Conservation (phyloP, 177 flowering plant genomes). For the Vitis hybrid region DNA sequence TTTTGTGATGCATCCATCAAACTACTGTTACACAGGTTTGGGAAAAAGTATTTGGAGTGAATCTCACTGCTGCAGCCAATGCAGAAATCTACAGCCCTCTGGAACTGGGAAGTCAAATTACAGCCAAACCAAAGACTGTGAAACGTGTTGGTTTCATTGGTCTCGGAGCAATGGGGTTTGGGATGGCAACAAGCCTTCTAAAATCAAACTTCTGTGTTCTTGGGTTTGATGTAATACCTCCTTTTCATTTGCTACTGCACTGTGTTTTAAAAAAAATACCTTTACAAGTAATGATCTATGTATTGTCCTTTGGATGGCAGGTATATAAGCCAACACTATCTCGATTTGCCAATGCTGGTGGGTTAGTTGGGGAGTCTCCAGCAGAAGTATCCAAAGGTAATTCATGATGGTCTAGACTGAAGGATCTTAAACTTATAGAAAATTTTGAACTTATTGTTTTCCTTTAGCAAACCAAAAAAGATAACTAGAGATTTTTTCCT, state of each 20-base stretch:
- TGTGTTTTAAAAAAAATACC: neutral
- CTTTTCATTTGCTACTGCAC: neutral
- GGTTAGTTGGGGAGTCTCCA: constrained; percentile 72
- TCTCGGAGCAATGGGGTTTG: constrained; percentile 99
- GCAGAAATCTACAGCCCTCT: constrained; percentile 65
- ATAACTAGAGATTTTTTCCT: no score
- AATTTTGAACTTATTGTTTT: no score
- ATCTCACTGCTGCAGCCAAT: constrained; percentile 56
- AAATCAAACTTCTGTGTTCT: constrained; percentile 64
- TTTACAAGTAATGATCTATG: neutral
- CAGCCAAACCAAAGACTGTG: constrained; percentile 44
- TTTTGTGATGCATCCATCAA: neutral
- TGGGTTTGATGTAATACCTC: constrained; percentile 81
- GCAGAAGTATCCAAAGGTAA: constrained; percentile 82
- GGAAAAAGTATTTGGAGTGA: constrained; percentile 67
- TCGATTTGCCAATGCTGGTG: constrained; percentile 78
- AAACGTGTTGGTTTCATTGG: constrained; percentile 91
- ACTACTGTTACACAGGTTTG: constrained; percentile 52
- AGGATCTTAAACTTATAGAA: no score
- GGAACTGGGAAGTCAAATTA: constrained; percentile 53
- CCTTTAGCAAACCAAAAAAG: no score
- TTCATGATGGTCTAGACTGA: neutral
- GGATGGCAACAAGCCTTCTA: constrained; percentile 94
- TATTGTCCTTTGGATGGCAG: constrained; percentile 34
- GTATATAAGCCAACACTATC: constrained; percentile 79